Base-by-base conservation (phyloP, 148 eudicot genomes). In the Chenopodium suecicum region DNA sequence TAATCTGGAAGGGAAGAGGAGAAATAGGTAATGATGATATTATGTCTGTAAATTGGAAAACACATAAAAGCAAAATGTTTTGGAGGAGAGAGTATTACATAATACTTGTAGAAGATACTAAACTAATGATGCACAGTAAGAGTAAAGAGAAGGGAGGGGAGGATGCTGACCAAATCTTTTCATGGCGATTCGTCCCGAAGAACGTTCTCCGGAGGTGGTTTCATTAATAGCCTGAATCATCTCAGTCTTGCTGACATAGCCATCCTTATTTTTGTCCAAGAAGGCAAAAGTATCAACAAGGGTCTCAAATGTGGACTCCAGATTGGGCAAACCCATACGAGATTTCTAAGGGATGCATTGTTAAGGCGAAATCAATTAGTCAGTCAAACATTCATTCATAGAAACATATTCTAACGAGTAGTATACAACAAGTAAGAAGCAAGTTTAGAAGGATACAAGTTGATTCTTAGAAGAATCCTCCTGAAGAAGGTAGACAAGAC, bases 191-290 rank as follows among this genome's bases (percentile, higher is more conserved):
- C 81, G 91, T 60, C 97, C 98, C n/a, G 98, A 92, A 75, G 98
- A 95, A 78, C 92, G 84, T 82, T 89, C 98, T 73, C 98, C 97
- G 23, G 86, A 37, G 73, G 86, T 81, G 65, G 92, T 87, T 84
- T 93, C 98, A 86, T 93, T 90, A 23, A 93, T 90, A 5, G 98
- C 93, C n/a, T 90, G 84, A 80, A 90, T 78, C 98, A 95, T 93
- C 91, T 93, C 98, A 75, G 58, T 89, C 86, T 82, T 92, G 89
- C 96, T 93, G 64, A 95, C 98, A 86, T 92, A 87, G 22, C 97
- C 98, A 87, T 95, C 97, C 88, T 92, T 92, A 85, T 95, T 93
- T 85, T 91, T 92, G 90, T 95, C 98, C 91, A 93, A 76, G 83
- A 92, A 95, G 81, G 91, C 97, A 87, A 93, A 95, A 69, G 98